Base-by-base conservation (phyloP, 345 rosid species). In the Crucihimalaya himalaica region DNA sequence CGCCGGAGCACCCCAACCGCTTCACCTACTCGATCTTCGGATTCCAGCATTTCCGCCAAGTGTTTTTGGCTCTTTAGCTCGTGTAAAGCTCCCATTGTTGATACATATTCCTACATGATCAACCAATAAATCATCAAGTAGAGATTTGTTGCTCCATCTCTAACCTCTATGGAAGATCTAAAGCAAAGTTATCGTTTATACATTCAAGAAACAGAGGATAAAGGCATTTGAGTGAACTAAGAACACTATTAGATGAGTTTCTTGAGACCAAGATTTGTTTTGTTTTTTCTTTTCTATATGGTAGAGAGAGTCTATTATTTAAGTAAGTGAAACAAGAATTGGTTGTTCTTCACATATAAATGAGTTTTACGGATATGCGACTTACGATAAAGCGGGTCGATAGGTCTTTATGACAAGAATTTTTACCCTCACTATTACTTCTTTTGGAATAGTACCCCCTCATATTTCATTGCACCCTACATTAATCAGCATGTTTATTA, bases 11-110 rank as follows among this genome's bases (percentile, higher is more conserved):
- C 74, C 68, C 89, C 91, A 51, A 89, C 37, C 19, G 89, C 87
- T 63, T 81, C 70, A 4, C 93, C 96, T 27, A 85, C 21, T 75
- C 78, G 75, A 51, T 72, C 83, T 21, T 80, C 70, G 16, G 28
- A 20, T 70, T 68, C 85, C n/a, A 89, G 70, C 61, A 70, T 28
- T 56, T 71, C 82, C 4, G 93, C 97, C 0, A 79, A 74, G 78
- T 84, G 72, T 59, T 72, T 84, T 78, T 80, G 83, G 75, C 93
- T 83, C 72, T 79, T 86, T 53, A 91, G 78, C 74, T 87, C 89
- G 71, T 91, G 91, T 27, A 89, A 66, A 28, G 84, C 87, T 80
- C 75, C 78, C 81, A 84, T 66, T 71, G 85, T 75, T 34, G 82
- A 77, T 51, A 87, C 35, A 56, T 83, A 91, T 29, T 87, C 97